Evolutionary conservation across 441 rosid species (phyloP), one percentile per base, ranked within the genome.

Genomic region (Biscutella auriculata): DNA sequence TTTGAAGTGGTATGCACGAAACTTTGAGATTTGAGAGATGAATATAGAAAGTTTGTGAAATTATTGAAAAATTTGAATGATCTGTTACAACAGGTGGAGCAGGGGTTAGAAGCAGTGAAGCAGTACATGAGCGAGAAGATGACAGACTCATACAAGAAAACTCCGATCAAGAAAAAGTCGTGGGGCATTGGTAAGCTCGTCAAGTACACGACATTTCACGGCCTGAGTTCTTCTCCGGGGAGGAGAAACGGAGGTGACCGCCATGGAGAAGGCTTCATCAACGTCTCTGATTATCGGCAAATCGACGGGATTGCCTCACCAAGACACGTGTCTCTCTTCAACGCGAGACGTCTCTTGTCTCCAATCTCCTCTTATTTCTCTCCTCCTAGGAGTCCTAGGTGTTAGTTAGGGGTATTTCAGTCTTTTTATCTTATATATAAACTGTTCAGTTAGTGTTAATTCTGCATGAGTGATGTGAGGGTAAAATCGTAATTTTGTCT

Each of bases 161-260:
- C 68, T 2, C 28, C 73, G 11, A 49, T 11, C 1, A 77, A 79
- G 73, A 88, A 81, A 74, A 79, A 69, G 61, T 71, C 81, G 0
- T 79, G 97, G 97, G 85, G 81, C 7, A 41, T 68, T 33, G 71
- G 85, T 51, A 86, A 77, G 76, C 29, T 89, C 75, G 88, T 84
- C n/a, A 81, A 63, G 52, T 77, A n/a, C n/a, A n/a, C n/a, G n/a
- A n/a, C n/a, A n/a, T n/a, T n/a, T n/a, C n/a, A 67, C 46, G 82
- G 82, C 16, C 25, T 67, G 6, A 51, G 49, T 29, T 46, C 71
- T 29, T 46, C 66, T 9, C 66, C 66, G 46, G 63, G 33, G 29
- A 66, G 62, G 25, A 29, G 52, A 11, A 15, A 44, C 48, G 35
- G 67, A 44, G 66, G 60, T 5, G 29, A 6, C 14, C 68, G 64